Percentiles rank a stretch among this genome's conserved stretches.
Evolutionary conservation across 805 yeast species (phyloP).

Genomic region (Yamadazyma sp.): DNA sequence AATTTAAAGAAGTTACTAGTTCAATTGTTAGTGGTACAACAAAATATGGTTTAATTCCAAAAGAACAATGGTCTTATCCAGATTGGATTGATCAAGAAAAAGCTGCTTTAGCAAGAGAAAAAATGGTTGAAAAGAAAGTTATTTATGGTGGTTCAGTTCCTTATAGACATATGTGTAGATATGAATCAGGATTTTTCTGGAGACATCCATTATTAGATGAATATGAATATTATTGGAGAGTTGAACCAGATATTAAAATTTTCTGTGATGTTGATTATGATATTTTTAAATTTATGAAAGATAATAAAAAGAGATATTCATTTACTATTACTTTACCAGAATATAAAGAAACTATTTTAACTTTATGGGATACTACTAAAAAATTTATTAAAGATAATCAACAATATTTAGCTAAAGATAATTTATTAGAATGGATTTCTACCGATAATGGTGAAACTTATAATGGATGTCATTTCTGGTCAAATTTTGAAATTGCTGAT

Average conservation of each 20-base stretch:
- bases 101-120: conserved; percentile 61
- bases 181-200: conserved; percentile 86
- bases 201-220: conserved; percentile 69
- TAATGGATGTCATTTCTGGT: conserved; percentile 88
- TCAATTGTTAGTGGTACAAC: conserved; percentile 74
- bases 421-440: conserved; percentile 66
- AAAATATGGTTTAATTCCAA: conserved; percentile 76
- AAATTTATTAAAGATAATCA: conserved; percentile 63
- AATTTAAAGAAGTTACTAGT: conserved; percentile 66
- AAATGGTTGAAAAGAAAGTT: conserved; percentile 52
- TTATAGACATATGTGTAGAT: conserved; percentile 92
- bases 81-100: conserved; percentile 73
- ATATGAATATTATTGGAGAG: conserved; percentile 94
- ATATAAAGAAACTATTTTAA: conserved; percentile 79
- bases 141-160: conserved; percentile 74
- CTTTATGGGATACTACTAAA: conserved; percentile 76
- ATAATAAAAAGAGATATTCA: conserved; percentile 76
- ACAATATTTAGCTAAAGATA: conserved; percentile 57
- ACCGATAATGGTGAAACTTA: conserved; percentile 67
- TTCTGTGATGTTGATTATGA: conserved; percentile 85
- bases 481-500: conserved; percentile 81
- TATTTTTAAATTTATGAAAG: conserved; percentile 78
- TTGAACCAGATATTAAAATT: conserved; percentile 80
- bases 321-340: conserved; percentile 83
- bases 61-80: conserved; percentile 86